phyloP scores from a whole-genome alignment of 306 rosid species.

The Ceratonia siliqua region DNA sequence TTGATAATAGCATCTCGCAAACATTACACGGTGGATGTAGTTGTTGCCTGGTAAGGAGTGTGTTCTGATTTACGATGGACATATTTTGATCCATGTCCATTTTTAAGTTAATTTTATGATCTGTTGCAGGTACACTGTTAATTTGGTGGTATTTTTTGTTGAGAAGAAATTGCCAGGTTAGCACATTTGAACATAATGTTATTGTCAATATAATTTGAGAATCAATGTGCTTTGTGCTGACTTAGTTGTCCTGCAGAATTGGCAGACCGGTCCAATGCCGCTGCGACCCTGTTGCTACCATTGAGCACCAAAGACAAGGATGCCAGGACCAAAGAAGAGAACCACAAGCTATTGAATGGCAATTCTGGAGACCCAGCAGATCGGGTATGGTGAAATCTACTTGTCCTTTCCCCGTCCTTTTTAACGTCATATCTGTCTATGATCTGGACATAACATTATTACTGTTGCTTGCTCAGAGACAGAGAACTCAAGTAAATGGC shows the following conservation, averaged over 20 bases:
- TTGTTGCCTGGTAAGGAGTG: constrained; percentile 85
- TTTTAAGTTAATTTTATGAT: constrained; percentile 27
- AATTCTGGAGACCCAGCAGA: constrained; percentile 81
- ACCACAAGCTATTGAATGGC: constrained; percentile 88
- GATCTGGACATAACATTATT: constrained; percentile 31
- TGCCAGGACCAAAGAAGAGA: constrained; percentile 78
- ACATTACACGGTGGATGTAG: constrained; percentile 97
- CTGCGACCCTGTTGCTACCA: constrained; percentile 62
- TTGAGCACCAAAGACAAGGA: constrained; percentile 78
- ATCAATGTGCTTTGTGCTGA: constrained; percentile 33
- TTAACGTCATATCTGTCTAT: constrained; percentile 33
- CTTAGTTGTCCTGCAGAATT: constrained; percentile 59
- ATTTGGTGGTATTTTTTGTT: constrained; percentile 83
- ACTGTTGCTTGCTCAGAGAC: constrained; percentile 64
- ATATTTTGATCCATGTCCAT: background rate
- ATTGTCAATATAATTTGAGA: constrained; percentile 18
- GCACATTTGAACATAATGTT: constrained; percentile 16
- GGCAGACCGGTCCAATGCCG: constrained; percentile 78
- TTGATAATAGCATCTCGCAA: constrained; percentile 96
- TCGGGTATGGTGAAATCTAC: constrained; percentile 59
- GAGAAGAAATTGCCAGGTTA: constrained; percentile 90
- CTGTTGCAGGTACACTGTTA: constrained; percentile 87
- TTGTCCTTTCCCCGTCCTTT: constrained; percentile 22
- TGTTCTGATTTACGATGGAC: background rate
- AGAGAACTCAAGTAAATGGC: constrained; percentile 90